Base-by-base conservation (phyloP, 2,329 filamentous ascomycete species). In the Colletotrichum noveboracense region DNA sequence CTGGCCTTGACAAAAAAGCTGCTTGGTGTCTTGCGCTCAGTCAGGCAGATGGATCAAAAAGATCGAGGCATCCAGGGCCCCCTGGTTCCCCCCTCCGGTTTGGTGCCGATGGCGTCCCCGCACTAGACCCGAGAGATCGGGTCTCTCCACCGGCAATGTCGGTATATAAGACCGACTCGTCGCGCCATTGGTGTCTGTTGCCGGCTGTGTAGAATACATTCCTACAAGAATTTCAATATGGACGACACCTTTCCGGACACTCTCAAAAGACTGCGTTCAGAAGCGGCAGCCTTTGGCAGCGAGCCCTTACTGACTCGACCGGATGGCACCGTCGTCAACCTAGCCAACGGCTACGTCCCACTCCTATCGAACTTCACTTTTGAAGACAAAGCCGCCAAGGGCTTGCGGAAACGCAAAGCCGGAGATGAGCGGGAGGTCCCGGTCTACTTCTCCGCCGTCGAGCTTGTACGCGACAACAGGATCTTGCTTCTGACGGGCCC, bases 361-460 rank as follows among this genome's bases (percentile, higher is more conserved):
- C 43, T 70, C 5, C 12, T 74, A 4, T 43, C 43, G 1, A 66
- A 58, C 4, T 74, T 64, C 14, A 74, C 71, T 2, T 43, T 26
- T 18, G 71, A 74, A 30, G 71, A 74, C 66, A 74, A 70, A 14
- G 66, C 71, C 3, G 66, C 71, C 30, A 64, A 74, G 16, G 71
- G 71, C 14, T 8, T 74, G 1, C 71, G 66, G 10, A 74, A 70
- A 18, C 58, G 66, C 13, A 70, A 14, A 16, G 30, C 4, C 6
- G 43, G 56, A 0, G 38, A 70, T 4, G n/a, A 74, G 12, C 58
- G 38, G 7, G 66, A 74, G 43, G 34, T 30, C 7, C 58, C 66
- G 1, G 18, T 74, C 9, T 58, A 74, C 38, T 74, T 70, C 9
- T 55, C 66, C 7, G 43, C 43, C 0, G 13, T 74, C 8, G 71